These are phyloP conservation scores for Pythium scleroteichum DNA, from an alignment of 352 stramenopile species.

Conservation along the genomic window DNA sequence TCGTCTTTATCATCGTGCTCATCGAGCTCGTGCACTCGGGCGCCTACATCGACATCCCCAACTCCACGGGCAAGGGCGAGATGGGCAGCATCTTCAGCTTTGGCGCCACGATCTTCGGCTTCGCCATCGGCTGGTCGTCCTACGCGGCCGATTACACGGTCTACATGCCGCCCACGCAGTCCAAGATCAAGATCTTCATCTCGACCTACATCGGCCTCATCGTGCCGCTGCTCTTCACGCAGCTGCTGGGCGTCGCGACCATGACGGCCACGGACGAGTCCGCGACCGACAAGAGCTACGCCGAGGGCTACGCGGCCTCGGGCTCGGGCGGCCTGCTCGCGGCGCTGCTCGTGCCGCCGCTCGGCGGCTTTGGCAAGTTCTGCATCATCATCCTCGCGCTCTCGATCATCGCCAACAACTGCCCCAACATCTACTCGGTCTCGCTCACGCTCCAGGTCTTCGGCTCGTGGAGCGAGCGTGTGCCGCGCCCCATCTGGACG, in stretches of 20 bases:
- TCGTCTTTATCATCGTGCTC: constrained; percentile 49
- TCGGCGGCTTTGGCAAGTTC: constrained; percentile 44
- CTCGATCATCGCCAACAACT: constrained; percentile 57
- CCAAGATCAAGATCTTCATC: constrained; percentile 50
- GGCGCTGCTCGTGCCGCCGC: constrained; percentile 37
- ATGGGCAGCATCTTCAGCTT: constrained; percentile 41
- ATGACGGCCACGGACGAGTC: constrained; percentile 41
- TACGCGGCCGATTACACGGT: constrained; percentile 50
- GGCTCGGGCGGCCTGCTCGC: constrained; percentile 36
- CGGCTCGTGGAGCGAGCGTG: constrained; percentile 31
- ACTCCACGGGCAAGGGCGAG: constrained; percentile 37
- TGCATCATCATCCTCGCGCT: constrained; percentile 45
- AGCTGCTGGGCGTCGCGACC: constrained; percentile 37
- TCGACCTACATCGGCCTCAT: constrained; percentile 41
- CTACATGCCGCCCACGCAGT: constrained; percentile 44
- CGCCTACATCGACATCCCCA: constrained; percentile 48
- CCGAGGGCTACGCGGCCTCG: constrained; percentile 36
- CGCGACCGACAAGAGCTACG: constrained; percentile 26
- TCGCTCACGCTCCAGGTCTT: constrained; percentile 47
- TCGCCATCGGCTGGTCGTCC: constrained; percentile 41
- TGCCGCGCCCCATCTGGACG: constrained; percentile 45
- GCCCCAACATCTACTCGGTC: constrained; percentile 57
- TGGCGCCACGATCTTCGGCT: constrained; percentile 36
- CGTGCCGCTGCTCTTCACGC: constrained; percentile 43
- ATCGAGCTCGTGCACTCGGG: constrained; percentile 40